These are phyloP conservation scores for Hypoxylon fuscum DNA, from an alignment of 495 filamentous ascomycete species.

Conservation along the genomic window DNA sequence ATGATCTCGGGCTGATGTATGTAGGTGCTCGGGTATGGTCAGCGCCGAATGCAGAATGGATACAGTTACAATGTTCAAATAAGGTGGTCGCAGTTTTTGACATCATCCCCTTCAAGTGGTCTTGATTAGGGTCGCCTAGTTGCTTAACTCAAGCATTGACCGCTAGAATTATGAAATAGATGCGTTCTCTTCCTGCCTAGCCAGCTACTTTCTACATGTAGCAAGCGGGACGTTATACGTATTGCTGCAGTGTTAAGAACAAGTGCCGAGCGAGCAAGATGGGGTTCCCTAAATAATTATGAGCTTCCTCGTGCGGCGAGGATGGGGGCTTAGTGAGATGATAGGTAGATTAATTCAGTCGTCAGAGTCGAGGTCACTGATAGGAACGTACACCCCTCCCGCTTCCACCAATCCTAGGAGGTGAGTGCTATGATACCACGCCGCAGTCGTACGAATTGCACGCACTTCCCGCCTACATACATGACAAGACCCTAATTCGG, in stretches of 20 bases:
- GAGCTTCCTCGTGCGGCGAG: conserved; percentile 19
- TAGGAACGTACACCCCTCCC: conserved; percentile 25
- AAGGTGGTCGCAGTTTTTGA: neutral
- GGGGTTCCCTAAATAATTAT: conserved; percentile 15
- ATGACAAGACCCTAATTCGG: conserved; percentile 26
- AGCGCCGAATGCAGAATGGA: conserved; percentile 7
- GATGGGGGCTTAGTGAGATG: conserved; percentile 41
- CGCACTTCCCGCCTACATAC: conserved; percentile 19
- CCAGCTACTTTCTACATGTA: conserved; percentile 9
- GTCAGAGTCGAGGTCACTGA: conserved; percentile 15
- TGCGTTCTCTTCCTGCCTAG: neutral
- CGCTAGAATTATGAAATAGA: conserved; percentile 24
- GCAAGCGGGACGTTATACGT: neutral
- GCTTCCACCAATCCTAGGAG: conserved; percentile 24
- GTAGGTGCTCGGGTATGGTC: conserved; percentile 17
- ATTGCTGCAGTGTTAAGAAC: neutral
- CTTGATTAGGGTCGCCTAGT: conserved; percentile 2
- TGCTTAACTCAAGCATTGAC: conserved; percentile 21
- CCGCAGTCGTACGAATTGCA: conserved; percentile 31
- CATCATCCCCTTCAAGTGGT: conserved; percentile 14
- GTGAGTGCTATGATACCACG: conserved; percentile 24
- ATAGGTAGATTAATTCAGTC: conserved; percentile 30
- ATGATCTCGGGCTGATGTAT: conserved; percentile 30
- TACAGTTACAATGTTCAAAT: neutral
- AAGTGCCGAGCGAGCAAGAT: conserved; percentile 28